Evolutionary conservation across 768 basidiomycete species (phyloP).

Genomic region (Kwoniella sp.): DNA sequence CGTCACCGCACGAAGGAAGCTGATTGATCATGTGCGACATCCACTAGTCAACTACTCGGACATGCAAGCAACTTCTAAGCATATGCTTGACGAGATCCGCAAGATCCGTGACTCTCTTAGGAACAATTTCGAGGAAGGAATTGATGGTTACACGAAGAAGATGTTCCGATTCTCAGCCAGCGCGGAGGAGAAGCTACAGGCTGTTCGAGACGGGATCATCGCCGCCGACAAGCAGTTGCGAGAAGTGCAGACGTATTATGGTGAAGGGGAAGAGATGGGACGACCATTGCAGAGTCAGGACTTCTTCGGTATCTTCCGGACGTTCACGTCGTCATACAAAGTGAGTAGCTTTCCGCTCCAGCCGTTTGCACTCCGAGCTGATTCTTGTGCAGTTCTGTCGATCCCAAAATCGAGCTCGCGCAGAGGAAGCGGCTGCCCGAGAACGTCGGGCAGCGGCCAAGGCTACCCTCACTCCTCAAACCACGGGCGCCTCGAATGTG

Average conservation of each 20-base stretch:
- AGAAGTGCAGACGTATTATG: conserved; percentile 86
- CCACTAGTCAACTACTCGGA: conserved; percentile 35
- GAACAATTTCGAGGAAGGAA: conserved; percentile 74
- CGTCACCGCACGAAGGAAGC: no score
- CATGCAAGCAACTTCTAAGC: conserved; percentile 58
- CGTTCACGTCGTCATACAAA: conserved; percentile 85
- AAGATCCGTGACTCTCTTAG: conserved; percentile 76
- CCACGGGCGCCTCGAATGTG: conserved; percentile 42
- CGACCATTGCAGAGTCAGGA: conserved; percentile 65
- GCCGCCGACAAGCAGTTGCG: conserved; percentile 79
- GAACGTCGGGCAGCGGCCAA: conserved; percentile 69
- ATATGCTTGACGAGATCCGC: conserved; percentile 81
- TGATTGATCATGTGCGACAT: not conserved
- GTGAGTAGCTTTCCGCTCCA: conserved; percentile 32
- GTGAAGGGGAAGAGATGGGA: conserved; percentile 72
- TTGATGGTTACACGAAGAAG: conserved; percentile 80
- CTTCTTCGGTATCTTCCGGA: conserved; percentile 97
- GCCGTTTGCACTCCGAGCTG: conserved; percentile 1
- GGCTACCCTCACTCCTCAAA: conserved; percentile 51
- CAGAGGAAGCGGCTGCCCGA: conserved; percentile 68
- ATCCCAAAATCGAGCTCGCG: conserved; percentile 70
- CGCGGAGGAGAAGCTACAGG: conserved; percentile 73
- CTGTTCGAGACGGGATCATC: conserved; percentile 82
- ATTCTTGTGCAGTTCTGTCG: conserved; percentile 73
- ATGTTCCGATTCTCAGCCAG: conserved; percentile 88